A percentile compares a stretch with the other conserved stretches of the same genome.
These are phyloP conservation scores for Drosera capensis DNA, from an alignment of 148 eudicot genomes.

Conservation along the genomic window DNA sequence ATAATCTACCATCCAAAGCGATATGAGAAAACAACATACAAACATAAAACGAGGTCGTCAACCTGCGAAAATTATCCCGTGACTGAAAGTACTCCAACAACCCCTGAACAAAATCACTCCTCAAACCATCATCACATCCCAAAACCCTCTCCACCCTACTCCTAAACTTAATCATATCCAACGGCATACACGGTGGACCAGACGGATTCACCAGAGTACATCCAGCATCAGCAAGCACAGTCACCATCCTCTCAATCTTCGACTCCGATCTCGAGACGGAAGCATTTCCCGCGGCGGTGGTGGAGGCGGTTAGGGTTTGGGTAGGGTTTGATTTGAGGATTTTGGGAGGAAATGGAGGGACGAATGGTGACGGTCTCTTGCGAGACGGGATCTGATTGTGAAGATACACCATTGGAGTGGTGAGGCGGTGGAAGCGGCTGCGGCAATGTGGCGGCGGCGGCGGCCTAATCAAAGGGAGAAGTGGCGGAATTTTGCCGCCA, in stretches of 20 bases:
- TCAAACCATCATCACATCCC: conserved; percentile 18
- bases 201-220: conserved; percentile 34
- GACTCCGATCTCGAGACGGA: conserved; percentile 4
- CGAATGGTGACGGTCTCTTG: conserved; percentile 28
- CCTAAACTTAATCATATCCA: conserved; percentile 25
- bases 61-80: conserved; percentile 34
- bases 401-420: conserved; percentile 19
- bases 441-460: too few relatives aligned
- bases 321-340: conserved; percentile 20
- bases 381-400: conserved; percentile 18
- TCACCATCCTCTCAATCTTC: conserved; percentile 17
- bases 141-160: conserved; percentile 16
- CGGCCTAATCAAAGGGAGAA: too few relatives aligned
- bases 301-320: conserved; percentile 11
- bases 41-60: background rate
- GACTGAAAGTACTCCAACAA: conserved; percentile 23
- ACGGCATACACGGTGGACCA: conserved; percentile 34
- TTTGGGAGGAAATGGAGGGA: conserved; percentile 24
- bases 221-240: conserved; percentile 40
- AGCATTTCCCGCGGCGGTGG: conserved; percentile 3
- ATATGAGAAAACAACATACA: background rate
- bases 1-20: too few relatives aligned
- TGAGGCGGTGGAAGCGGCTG: too few relatives aligned
- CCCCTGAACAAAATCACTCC: conserved; percentile 27
- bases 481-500: too few relatives aligned